These are phyloP conservation scores for Galerina sulciceps DNA, from an alignment of 768 basidiomycete genomes.

Conservation along the genomic window DNA sequence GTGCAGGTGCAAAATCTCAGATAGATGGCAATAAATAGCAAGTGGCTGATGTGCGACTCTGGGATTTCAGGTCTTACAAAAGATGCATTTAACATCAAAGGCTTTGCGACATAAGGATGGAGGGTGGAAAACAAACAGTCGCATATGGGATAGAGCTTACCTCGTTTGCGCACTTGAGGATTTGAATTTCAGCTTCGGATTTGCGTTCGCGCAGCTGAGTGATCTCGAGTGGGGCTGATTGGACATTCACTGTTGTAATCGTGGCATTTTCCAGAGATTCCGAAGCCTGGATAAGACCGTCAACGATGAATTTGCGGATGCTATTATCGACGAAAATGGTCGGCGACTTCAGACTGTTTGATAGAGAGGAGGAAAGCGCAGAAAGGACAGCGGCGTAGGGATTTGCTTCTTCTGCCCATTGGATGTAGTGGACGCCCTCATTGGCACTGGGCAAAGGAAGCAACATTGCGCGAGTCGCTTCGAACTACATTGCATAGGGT, in stretches of 20 bases:
- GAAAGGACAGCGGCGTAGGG: constrained; percentile 60
- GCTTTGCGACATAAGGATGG: not conserved
- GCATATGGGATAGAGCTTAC: constrained; percentile 36
- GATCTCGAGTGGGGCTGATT: constrained; percentile 58
- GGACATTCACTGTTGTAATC: constrained; percentile 28
- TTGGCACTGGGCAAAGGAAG: constrained; percentile 53
- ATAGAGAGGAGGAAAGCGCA: constrained; percentile 4
- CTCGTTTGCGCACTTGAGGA: constrained; percentile 82
- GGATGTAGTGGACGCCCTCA: constrained; percentile 47
- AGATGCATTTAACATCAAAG: too few relatives aligned
- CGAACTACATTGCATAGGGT: constrained; percentile 47
- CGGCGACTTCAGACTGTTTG: constrained; percentile 18
- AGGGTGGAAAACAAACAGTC: not conserved
- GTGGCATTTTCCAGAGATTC: constrained; percentile 1
- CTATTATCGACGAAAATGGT: constrained; percentile 65
- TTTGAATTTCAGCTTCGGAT: constrained; percentile 66
- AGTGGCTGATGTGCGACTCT: constrained; percentile 7
- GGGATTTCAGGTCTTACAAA: too few relatives aligned
- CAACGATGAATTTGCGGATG: constrained; percentile 65
- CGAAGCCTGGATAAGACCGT: constrained; percentile 56
- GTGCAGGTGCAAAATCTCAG: constrained; percentile 3
- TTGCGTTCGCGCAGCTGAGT: constrained; percentile 75
- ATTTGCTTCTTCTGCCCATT: constrained; percentile 71
- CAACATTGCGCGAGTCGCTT: constrained; percentile 68
- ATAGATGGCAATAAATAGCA: not conserved